Conservation (phyloP, 495 filamentous ascomycete genomes). For the Aspergillus ostianus region DNA sequence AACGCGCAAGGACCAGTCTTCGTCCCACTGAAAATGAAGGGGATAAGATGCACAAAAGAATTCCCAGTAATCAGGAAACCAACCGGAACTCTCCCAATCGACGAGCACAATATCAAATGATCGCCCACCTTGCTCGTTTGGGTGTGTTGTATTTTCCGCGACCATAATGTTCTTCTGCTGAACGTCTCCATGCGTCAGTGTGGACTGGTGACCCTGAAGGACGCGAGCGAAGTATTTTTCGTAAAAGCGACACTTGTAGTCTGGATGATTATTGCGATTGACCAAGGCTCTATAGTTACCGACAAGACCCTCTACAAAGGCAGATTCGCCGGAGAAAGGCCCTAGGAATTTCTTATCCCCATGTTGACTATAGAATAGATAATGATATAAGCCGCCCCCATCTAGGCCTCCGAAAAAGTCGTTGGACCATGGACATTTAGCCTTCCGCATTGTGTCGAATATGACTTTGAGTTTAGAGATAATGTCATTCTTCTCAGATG, state of each 20-base stretch:
- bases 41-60: conserved; percentile 26
- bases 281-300: conserved; percentile 24
- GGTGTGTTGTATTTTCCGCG: conserved; percentile 17
- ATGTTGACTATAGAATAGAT: conserved; percentile 25
- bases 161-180: conserved; percentile 34
- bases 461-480: conserved; percentile 16
- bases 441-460: conserved; percentile 24
- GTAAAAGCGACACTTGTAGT: conserved; percentile 28
- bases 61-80: conserved; percentile 32
- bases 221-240: conserved; percentile 20
- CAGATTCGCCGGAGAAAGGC: conserved; percentile 24
- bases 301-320: conserved; percentile 24
- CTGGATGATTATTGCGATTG: conserved; percentile 18
- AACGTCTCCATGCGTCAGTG: conserved; percentile 29
- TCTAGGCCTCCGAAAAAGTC: conserved; percentile 27
- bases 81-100: conserved; percentile 29
- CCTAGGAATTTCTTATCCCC: conserved; percentile 19
- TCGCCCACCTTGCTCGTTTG: conserved; percentile 25
- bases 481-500: conserved; percentile 27
- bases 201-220: conserved; percentile 27
- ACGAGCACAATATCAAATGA: conserved; percentile 27
- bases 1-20: conserved; percentile 29
- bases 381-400: conserved; percentile 21
- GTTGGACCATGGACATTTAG: conserved; percentile 21
- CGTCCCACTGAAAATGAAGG: conserved; percentile 22